Evolutionary conservation across 2,329 filamentous ascomycete genomes (phyloP), one percentile per base, ranked within the genome.

Genomic region (Hymenoscyphus repandus): DNA sequence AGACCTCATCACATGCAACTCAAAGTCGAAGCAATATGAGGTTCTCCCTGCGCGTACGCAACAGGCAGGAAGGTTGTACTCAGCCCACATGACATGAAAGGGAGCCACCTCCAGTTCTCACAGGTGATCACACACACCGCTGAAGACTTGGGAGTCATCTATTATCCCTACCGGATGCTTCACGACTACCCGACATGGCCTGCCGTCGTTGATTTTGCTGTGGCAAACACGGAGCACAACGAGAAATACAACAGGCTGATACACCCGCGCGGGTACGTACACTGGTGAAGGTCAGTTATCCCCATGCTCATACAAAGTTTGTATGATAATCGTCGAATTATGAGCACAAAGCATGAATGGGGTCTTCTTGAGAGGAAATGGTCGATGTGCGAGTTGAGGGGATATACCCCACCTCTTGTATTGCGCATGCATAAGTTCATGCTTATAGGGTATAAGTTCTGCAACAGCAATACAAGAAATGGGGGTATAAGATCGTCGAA

Each of bases 361-460:
- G 17, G 42, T 13, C 15, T 22, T 27, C 18, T 48, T 33, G 13
- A 42, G 20, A n/a, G n/a, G 17, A 49, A 18, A 22, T 32, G 38
- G 22, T 22, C 17, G 30, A 12, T 10, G 32, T 20, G 15, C 36
- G 18, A 32, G 31, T n/a, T 27, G 17, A 44, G 36, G 38, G 27
- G 38, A 43, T 47, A 46, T 41, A 49, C 27, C 33, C 33, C 33
- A 20, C 15, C 36, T 49, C 50, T 52, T 52, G 46, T 49, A 52
- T 30, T 32, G 33, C 20, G 32, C 46, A 52, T 52, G 50, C 50
- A 52, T 52, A 52, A 48, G 37, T 51, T 52, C 41, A 49, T 52
- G 50, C 50, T 32, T 52, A 48, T 46, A 48, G 38, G 40, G 37
- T 52, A 52, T 49, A 52, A n/a, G 11, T 46, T 46, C 30, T 39